Conservation (phyloP, 2,329 filamentous ascomycete species). For the Diaporthe citri region DNA sequence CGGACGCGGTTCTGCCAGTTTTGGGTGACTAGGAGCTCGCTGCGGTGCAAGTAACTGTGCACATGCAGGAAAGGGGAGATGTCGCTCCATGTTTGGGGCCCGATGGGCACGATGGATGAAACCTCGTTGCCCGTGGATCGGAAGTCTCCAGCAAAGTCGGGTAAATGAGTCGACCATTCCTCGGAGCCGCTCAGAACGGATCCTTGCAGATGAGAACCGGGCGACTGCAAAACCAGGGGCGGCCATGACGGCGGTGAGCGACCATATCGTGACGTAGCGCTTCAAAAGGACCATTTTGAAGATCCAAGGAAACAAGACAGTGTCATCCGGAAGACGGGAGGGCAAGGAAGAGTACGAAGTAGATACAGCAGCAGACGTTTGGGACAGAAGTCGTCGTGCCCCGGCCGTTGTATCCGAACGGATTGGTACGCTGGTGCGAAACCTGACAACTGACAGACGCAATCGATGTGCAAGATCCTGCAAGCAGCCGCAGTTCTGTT, state of each 20-base stretch:
- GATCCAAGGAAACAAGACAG: slow-evolving; percentile 9
- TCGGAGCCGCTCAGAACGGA: background rate
- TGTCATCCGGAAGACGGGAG: slow-evolving; percentile 1
- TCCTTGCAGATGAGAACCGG: slow-evolving; percentile 29
- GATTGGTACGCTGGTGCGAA: slow-evolving; percentile 26
- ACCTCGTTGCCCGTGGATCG: background rate
- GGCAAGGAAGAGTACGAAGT: background rate
- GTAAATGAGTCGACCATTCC: background rate
- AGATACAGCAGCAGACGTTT: background rate
- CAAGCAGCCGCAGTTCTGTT: slow-evolving; percentile 32
- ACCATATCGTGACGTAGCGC: background rate
- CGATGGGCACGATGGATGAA: background rate
- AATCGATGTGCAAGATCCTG: slow-evolving; percentile 38
- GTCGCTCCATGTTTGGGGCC: background rate
- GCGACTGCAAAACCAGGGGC: background rate
- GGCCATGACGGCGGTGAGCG: slow-evolving; percentile 5
- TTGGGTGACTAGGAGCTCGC: background rate
- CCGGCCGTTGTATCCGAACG: slow-evolving; percentile 24
- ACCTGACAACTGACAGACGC: slow-evolving; percentile 37
- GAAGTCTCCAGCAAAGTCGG: background rate
- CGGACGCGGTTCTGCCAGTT: background rate
- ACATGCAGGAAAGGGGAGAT: background rate
- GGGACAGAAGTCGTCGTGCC: background rate
- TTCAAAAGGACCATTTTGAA: background rate
- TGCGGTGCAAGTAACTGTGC: background rate